A percentile compares a stretch with the other conserved stretches of the same genome.
Evolutionary conservation across 2,329 filamentous ascomycete genomes (phyloP).

Genomic region (Fusarium zealandicum): DNA sequence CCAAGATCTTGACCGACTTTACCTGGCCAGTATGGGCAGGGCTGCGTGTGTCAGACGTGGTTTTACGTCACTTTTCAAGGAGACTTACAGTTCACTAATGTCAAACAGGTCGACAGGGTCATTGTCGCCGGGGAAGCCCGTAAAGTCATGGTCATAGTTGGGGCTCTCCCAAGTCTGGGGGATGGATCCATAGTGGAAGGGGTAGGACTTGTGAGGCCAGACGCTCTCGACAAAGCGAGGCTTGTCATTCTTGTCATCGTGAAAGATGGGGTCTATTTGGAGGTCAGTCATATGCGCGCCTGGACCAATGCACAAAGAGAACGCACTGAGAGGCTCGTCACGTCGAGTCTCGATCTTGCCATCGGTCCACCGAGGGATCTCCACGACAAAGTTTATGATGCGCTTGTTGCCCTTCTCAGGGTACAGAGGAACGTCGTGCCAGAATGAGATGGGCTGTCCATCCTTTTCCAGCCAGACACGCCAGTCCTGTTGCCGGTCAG

Average conservation of each 20-base stretch:
- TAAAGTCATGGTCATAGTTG: conserved; percentile 50
- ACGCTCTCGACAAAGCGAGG: conserved; percentile 52
- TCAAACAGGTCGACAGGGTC: conserved; percentile 54
- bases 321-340: conserved; percentile 49
- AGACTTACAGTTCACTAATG: conserved; percentile 40
- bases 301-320: neutral
- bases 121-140: conserved; percentile 49
- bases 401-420: conserved; percentile 45
- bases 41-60: neutral
- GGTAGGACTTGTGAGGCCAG: conserved; percentile 54
- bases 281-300: neutral
- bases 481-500: conserved; percentile 45
- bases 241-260: conserved; percentile 48
- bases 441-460: conserved; percentile 50
- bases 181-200: conserved; percentile 53
- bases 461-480: conserved; percentile 51
- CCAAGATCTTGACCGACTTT: conserved; percentile 53
- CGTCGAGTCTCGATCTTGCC: conserved; percentile 51
- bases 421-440: conserved; percentile 53
- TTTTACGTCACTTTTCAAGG: accelerated
- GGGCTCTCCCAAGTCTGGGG: conserved; percentile 55
- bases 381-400: conserved; percentile 50
- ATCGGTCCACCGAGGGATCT: conserved; percentile 53
- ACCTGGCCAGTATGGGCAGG: conserved; percentile 48
- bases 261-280: conserved; percentile 49